Evolutionary conservation across 352 stramenopile genomes (phyloP).

Genomic region (Phytophthora fragariaefolia): DNA sequence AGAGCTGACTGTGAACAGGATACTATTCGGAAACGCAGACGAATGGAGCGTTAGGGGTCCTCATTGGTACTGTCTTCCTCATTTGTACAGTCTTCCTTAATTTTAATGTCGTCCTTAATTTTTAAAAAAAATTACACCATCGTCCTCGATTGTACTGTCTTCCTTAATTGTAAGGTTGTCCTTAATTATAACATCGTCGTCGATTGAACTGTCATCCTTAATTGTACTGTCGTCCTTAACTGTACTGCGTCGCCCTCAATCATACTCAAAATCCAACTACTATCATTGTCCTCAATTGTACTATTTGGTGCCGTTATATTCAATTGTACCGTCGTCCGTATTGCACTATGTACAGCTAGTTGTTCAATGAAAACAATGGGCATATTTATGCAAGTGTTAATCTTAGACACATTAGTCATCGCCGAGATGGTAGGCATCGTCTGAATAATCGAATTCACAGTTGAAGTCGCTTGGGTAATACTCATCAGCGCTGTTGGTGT

Average conservation of each 20-base stretch:
- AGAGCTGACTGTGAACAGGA: slow-evolving; percentile 5
- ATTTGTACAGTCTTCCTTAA: neutral
- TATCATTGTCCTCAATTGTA: neutral
- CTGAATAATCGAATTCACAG: neutral
- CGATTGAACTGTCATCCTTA: neutral
- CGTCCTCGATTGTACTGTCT: neutral
- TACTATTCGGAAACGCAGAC: slow-evolving; percentile 5
- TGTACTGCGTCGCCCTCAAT: neutral
- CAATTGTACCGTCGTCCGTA: neutral
- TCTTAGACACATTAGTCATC: neutral
- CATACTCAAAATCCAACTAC: no score
- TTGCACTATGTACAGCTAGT: no score
- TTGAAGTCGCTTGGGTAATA: neutral
- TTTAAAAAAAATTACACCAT: neutral
- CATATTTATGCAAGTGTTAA: neutral
- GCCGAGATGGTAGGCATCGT: neutral
- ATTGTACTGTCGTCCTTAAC: neutral
- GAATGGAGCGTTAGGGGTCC: neutral
- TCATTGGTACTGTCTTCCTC: neutral
- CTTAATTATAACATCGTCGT: neutral
- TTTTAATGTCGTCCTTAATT: neutral
- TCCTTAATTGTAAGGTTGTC: neutral
- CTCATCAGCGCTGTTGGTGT: neutral
- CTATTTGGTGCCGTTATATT: neutral
- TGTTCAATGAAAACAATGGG: neutral